Evolutionary conservation across 768 basidiomycete genomes (phyloP), one percentile per base, ranked within the genome.

Genomic region (Serendipita sp.): DNA sequence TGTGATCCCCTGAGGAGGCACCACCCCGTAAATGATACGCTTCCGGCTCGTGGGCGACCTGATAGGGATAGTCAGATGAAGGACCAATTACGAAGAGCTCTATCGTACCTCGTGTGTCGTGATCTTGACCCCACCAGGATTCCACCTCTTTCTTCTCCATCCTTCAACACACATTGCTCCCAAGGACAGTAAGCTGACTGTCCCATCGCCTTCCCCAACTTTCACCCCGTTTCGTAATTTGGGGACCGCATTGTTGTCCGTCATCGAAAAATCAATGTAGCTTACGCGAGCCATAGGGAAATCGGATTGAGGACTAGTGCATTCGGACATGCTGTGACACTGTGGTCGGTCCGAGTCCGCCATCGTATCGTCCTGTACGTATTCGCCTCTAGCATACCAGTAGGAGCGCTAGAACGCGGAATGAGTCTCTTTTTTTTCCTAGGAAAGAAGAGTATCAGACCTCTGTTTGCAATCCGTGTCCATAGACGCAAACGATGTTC

Each of bases 111-210:
- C 91, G 64, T 93, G 83, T 15, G 93, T 95, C 29, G 84, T 83
- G 55, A 97, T 75, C 68, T 83, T 80, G 71, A 96, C 91, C n/a
- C 86, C 80, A 11, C 83, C 87, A 0, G 95, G 95, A 73, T 97
- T 98, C 91, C 91, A 97, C 63, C 85, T 78, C 66, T 80, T 80
- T 64, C 84, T 78, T 73, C 88, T 88, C 95, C 94, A 96, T 4
- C 94, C 95, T 70, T 92, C 91, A 10, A 88, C 85, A 69, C 95
- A 97, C 92, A 98, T 96, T n/a, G 88, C 84, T 15, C 93, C 95
- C 63, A 93, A 77, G 68, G 88, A 90, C 37, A 94, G 70, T 45
- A 92, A 74, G 68, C 84, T 83, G 27, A 93, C 92, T 1, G 96
- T 97, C 11, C 96, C 95, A 72, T 98, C 96, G 5, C 93, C 95